Evolutionary conservation across 208 protist genomes (phyloP).

Genomic region (Crithidia mellificae): DNA sequence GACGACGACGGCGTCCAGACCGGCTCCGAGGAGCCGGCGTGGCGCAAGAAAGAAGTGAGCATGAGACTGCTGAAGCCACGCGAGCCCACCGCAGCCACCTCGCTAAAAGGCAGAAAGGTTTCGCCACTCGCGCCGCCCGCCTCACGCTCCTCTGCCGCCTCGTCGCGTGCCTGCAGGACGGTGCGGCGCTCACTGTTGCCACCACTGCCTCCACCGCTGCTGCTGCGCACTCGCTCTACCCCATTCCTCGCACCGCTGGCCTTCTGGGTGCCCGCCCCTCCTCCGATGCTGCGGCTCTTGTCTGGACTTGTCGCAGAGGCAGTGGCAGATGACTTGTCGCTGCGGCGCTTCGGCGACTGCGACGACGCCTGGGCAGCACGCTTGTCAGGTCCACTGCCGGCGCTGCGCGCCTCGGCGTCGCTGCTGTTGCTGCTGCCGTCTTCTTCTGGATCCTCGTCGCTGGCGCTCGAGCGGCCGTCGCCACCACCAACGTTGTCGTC

Average conservation of each 20-base stretch:
- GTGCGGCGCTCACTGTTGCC: not conserved
- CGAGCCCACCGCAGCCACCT: not conserved
- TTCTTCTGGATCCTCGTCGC: not conserved
- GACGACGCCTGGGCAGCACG: not conserved
- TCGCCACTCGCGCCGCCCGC: not conserved
- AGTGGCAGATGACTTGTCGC: not conserved
- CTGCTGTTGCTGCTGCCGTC: not conserved
- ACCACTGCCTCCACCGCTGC: too few relatives aligned
- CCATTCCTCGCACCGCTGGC: not conserved
- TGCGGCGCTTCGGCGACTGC: constrained; percentile 2
- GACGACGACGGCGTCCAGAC: constrained; percentile 10
- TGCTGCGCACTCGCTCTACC: not conserved
- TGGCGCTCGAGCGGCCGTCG: not conserved
- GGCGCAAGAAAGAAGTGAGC: constrained; percentile 20
- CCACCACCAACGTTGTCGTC: not conserved
- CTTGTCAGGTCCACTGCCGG: not conserved
- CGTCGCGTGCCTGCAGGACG: not conserved
- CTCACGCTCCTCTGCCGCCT: not conserved
- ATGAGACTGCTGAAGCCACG: constrained; percentile 32
- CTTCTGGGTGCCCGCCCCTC: too few relatives aligned
- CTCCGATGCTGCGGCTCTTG: too few relatives aligned
- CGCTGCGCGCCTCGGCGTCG: not conserved
- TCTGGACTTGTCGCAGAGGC: not conserved
- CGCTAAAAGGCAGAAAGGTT: constrained; percentile 25
- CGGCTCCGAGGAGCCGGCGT: constrained; percentile 13